Conservation (phyloP, 2,329 filamentous ascomycete species). For the Ciborinia camelliae region DNA sequence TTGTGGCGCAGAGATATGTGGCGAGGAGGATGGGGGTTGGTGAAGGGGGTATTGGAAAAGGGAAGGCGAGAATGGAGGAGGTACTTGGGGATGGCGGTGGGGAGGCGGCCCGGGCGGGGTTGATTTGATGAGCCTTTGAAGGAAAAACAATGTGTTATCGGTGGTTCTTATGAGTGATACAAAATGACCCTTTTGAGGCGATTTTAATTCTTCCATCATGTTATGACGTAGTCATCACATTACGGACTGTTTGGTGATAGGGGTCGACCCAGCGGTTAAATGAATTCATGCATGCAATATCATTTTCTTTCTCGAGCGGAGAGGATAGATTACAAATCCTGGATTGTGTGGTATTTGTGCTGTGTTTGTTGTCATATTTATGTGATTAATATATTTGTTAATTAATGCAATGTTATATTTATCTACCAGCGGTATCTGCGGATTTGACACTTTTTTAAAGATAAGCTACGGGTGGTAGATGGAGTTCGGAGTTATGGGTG, state of each 20-base stretch:
- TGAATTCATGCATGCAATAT: neutral
- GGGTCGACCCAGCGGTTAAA: neutral
- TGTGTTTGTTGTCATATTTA: neutral
- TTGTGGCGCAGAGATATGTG: constrained; percentile 93
- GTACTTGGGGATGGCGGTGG: constrained; percentile 55
- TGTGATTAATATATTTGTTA: neutral
- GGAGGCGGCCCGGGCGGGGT: constrained; percentile 59
- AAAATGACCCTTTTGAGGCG: neutral
- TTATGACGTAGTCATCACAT: neutral
- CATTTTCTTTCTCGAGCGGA: neutral
- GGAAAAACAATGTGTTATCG: neutral
- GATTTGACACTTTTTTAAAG: neutral
- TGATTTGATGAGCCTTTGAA: constrained; percentile 20
- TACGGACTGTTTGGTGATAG: neutral
- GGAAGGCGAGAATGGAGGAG: constrained; percentile 58
- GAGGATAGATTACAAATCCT: neutral
- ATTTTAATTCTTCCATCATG: neutral
- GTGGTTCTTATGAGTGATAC: neutral
- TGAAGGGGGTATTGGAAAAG: constrained; percentile 64
- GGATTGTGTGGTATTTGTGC: neutral
- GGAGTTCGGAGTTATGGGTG: neutral
- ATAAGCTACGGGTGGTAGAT: neutral
- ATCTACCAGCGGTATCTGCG: neutral
- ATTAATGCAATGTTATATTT: neutral
- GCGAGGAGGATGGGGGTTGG: constrained; percentile 94